Base-by-base conservation (phyloP, 2,329 filamentous ascomycete species). In the Verruconis gallopava region DNA sequence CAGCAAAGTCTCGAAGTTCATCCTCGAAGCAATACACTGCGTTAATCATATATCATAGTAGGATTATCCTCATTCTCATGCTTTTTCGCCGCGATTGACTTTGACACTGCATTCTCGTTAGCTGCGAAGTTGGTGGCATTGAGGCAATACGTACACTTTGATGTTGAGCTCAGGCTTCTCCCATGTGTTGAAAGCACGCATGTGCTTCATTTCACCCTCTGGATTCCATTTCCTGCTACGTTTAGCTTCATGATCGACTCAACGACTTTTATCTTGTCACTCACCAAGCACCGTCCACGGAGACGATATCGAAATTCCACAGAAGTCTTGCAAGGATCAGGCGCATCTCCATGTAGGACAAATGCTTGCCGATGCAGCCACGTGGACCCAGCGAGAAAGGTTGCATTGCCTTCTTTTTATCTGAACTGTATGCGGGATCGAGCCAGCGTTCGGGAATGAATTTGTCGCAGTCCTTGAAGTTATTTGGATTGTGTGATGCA, bases 401-500 rank as follows among this genome's bases (percentile, higher is more conserved):
- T 36, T 58, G 55, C 5, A 52, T 50, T 4, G 54, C 56, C 25
- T 55, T 58, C 44, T 53, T 57, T 13, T 51, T 36, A 36, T 59
- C 55, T 1, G 21, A 35, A 14, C 17, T 12, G 15, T 38, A 57
- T 0, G 38, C 50, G 25, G 51, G 55, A 5, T 51, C 49, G 4
- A 62, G 45, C 50, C 55, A 61, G 5, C 60, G 51, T 46, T 62
- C 59, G 0, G 60, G 60, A 17, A 57, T 50, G 38, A 61, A 62
- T 2, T 40, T 36, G 38, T 59, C 53, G 3, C 57, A 57, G 19
- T 56, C 45, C 4, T 39, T 38, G 40, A 62, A 63, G 28, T 54
- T 52, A 1, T 40, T 14, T 3, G 47, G 43, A 42, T 45, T 50
- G 42, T 49, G 46, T 28, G 46, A 47, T 36, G 53, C 45, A 36